phyloP scores from a whole-genome alignment of 441 rosid genomes.

The Aleurites moluccanus region DNA sequence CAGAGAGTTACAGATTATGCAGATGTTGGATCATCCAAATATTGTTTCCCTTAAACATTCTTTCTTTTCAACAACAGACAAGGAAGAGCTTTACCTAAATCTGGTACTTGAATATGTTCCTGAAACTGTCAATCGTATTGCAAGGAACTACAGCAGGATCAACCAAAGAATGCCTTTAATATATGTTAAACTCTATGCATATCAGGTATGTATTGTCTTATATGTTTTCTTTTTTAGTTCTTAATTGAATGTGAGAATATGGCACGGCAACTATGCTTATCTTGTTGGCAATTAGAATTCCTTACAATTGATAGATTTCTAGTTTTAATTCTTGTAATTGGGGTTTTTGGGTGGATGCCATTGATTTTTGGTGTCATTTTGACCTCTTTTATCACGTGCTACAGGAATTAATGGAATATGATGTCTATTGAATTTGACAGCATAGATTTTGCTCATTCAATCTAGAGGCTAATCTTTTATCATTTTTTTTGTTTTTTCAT shows the following conservation, averaged over 20 bases:
- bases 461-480: neutral
- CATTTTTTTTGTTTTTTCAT: neutral
- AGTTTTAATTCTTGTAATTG: neutral
- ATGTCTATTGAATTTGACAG: neutral
- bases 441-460: neutral
- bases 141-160: slow-evolving; percentile 77
- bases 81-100: slow-evolving; percentile 93
- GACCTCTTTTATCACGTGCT: neutral
- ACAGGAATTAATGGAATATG: neutral
- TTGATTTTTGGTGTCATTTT: neutral
- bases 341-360: neutral
- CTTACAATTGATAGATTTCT: neutral
- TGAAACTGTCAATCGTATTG: slow-evolving; percentile 85
- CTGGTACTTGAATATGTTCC: slow-evolving; percentile 96
- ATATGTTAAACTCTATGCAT: slow-evolving; percentile 91
- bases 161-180: slow-evolving; percentile 87
- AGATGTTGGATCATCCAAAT: slow-evolving; percentile 98
- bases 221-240: neutral
- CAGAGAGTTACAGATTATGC: slow-evolving; percentile 95
- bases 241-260: slow-evolving; percentile 1
- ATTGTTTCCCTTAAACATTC: slow-evolving; percentile 83
- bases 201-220: slow-evolving; percentile 55
- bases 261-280: neutral
- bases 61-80: slow-evolving; percentile 90
- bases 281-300: slow-evolving; percentile 1